Conservation (phyloP, 768 basidiomycete species). For the Leucosporidium creatinivorum region DNA sequence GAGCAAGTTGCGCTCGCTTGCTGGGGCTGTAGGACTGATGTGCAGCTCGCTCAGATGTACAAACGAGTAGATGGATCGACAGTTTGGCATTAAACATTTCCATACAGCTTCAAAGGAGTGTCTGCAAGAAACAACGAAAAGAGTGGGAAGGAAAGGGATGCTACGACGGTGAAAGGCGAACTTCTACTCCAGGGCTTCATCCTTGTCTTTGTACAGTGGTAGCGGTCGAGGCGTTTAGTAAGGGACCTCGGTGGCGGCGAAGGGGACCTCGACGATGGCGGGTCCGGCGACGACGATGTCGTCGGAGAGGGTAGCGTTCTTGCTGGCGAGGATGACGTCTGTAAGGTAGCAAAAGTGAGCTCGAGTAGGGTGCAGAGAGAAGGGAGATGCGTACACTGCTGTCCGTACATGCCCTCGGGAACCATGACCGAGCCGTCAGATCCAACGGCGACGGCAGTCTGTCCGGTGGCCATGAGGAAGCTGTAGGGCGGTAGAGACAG, state of each 20-base stretch:
- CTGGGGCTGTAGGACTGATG: no score
- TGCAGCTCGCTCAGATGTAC: no score
- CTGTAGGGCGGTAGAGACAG: slow-evolving; percentile 33
- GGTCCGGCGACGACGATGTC: slow-evolving; percentile 56
- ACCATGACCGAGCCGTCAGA: background rate
- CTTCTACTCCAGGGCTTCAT: no score
- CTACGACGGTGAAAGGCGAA: no score
- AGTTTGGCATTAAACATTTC: no score
- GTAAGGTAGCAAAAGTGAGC: slow-evolving; percentile 42
- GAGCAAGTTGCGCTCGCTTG: no score
- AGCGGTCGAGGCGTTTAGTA: background rate
- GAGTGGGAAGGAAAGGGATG: no score
- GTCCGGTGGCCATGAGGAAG: slow-evolving; percentile 34
- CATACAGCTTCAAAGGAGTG: no score
- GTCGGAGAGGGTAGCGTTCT: slow-evolving; percentile 44
- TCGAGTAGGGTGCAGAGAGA: no score
- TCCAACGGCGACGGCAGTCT: slow-evolving; percentile 7
- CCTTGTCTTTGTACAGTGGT: no score
- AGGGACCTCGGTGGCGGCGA: background rate
- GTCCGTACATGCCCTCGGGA: background rate
- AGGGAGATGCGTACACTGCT: background rate
- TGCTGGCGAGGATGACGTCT: slow-evolving; percentile 50
- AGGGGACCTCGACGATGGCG: slow-evolving; percentile 42
- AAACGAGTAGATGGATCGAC: no score
- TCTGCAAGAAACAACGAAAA: no score